phyloP scores from a whole-genome alignment of 108 stramenopile species.

The Ochromonas danica region DNA sequence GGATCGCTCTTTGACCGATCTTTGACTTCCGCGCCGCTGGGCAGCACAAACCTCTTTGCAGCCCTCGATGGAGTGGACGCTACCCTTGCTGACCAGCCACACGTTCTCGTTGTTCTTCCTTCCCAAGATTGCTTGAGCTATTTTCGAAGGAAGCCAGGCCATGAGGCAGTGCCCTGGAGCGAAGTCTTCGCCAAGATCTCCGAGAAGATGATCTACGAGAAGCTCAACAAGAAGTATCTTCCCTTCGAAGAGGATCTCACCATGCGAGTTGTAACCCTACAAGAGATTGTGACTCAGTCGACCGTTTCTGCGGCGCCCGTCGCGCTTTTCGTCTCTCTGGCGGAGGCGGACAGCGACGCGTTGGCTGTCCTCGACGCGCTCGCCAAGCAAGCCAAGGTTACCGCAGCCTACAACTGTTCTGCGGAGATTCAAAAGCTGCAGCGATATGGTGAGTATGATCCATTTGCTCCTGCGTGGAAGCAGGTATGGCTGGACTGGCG shows the following conservation, averaged over 20 bases:
- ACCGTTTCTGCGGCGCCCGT: background rate
- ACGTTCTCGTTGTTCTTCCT: background rate
- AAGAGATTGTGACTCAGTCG: background rate
- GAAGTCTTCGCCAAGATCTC: background rate
- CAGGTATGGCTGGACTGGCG: background rate
- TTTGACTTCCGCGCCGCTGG: too few relatives aligned
- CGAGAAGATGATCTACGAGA: background rate
- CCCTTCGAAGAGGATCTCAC: background rate
- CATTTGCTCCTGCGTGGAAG: background rate
- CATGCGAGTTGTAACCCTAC: background rate
- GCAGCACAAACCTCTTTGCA: too few relatives aligned
- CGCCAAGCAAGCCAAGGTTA: background rate
- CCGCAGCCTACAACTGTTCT: background rate
- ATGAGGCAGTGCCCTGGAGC: background rate
- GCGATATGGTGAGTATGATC: background rate
- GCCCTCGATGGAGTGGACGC: too few relatives aligned
- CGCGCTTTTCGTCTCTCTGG: background rate
- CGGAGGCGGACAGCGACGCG: background rate
- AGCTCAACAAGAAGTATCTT: background rate
- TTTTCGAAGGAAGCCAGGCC: background rate
- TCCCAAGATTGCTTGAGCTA: background rate
- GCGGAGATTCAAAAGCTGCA: background rate
- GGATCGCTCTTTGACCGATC: too few relatives aligned
- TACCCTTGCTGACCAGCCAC: too few relatives aligned
- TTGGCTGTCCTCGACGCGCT: background rate